Base-by-base conservation (phyloP, 148 eudicot species). In the Drosera capensis region DNA sequence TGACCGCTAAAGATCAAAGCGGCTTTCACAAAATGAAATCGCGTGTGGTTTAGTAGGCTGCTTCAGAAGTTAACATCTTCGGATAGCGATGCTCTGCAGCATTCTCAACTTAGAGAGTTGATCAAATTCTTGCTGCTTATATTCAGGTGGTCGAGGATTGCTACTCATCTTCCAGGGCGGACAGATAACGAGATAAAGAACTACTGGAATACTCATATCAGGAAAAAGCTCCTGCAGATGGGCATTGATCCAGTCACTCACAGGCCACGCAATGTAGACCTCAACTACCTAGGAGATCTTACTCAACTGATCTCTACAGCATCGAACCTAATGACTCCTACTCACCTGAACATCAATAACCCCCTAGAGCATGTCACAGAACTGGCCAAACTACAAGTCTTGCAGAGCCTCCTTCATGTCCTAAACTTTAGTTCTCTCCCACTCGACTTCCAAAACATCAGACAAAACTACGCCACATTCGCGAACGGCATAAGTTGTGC, bases 171-270 rank as follows among this genome's bases (percentile, higher is more conserved):
- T 25, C 76, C 73, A 3, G 79, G 82, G 13, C 60, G 87, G 18
- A 79, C 87, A 1, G 87, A 79, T 18, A 79, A 79, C 7, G 86
- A 79, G 42, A 79, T 74, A 15, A 74, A 79, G 55, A 79, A 79
- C 39, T 62, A 66, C 3, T 79, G 87, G 86, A 79, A 75, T 54
- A 79, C 82, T 3, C 87, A 69, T 31, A 11, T 79, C 3, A 62
- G 82, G 25, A 79, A 58, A 48, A 79, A 72, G 59, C 71, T 72
- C 17, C 45, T 69, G 14, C 66, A 58, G 24, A 60, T 43, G 68
- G 79, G 78, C 14, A 67, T 79, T 23, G 82, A 75, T 65, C 76
- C 82, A 8, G 60, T 63, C 25, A 75, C 76, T 30, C 79, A 72
- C 51, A 66, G 56, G 49, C 79, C 73, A 40, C 49, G 79, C 8